Evolutionary conservation across 2,329 filamentous ascomycete species (phyloP).

Genomic region (Cercospora sp.): DNA sequence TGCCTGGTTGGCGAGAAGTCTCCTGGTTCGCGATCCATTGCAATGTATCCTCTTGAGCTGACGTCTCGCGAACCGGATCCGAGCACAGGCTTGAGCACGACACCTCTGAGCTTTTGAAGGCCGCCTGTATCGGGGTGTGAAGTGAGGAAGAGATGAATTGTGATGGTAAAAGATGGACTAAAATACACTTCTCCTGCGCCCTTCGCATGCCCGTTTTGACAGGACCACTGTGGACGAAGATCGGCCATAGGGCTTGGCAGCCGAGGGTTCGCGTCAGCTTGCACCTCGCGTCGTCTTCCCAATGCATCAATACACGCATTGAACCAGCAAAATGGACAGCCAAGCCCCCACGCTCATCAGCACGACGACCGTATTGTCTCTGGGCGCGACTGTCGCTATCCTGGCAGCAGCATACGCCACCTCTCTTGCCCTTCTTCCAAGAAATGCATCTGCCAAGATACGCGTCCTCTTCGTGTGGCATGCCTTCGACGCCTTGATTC

Average conservation of each 20-base stretch:
- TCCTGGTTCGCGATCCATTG: not conserved
- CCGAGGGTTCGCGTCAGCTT: not conserved
- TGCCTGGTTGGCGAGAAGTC: not conserved
- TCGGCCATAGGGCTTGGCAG: not conserved
- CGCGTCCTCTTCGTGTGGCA: slow-evolving; percentile 93
- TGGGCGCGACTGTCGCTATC: slow-evolving; percentile 56
- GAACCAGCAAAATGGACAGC: slow-evolving; percentile 5
- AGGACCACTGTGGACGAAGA: not conserved
- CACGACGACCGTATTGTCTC: slow-evolving; percentile 55
- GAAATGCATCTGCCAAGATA: slow-evolving; percentile 53
- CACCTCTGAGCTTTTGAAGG: too few species aligned
- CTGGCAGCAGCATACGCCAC: slow-evolving; percentile 55
- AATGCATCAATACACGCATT: not conserved
- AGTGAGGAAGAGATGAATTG: too few species aligned
- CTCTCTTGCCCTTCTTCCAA: slow-evolving; percentile 54
- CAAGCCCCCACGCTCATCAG: slow-evolving; percentile 40
- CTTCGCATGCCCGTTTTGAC: not conserved
- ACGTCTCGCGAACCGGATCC: not conserved
- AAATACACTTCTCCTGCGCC: not conserved
- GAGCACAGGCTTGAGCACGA: not conserved
- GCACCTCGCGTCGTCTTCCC: not conserved
- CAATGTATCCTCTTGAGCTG: not conserved
- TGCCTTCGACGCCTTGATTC: slow-evolving; percentile 86
- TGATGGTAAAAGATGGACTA: not conserved
- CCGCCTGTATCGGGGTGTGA: too few species aligned